Base-by-base conservation (phyloP, 352 stramenopile species). In the Globisporangium middletonii region DNA sequence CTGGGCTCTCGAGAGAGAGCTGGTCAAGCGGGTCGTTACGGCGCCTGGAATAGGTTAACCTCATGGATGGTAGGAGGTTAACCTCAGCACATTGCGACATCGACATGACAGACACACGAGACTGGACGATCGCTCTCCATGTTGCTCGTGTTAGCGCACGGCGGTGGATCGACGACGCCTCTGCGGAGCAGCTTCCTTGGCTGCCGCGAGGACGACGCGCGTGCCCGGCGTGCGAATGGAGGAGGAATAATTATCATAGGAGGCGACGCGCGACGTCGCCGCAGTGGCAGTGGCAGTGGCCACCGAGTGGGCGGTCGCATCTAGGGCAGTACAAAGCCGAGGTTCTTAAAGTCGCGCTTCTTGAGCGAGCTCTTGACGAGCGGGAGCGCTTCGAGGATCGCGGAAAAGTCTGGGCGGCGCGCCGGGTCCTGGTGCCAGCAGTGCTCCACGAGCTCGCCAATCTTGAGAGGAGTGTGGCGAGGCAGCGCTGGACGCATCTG, bases 261-360 rank as follows among this genome's bases (percentile, higher is more conserved):
- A 6, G 33, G 7, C 30, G 30, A 38, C 33, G 4, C 33, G 33
- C 33, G 6, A 38, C 33, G 33, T 13, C 33, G 33, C 33, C 7
- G 13, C 18, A 23, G 45, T 19, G 6, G 5, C 27, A n/a, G 16
- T 2, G 26, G 48, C 48, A 19, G 3, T 12, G 23, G 27, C 48
- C 18, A 37, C 53, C 55, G 13, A 27, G 48, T 47, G 12, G 53
- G 48, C n/a, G 47, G 49, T 57, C 18, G 16, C 59, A 28, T 61
- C 57, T 62, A 75, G 19, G 71, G 71, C n/a, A 79, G 57, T 37
- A 59, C 47, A 48, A 94, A 92, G 48, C 83, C 73, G 63, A 92
- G 75, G 62, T 91, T 88, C 75, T 92, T 90, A 58, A 88, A 91
- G 53, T 94, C 84, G 51, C 83, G 80, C 67, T 92, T 92, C 69